Evolutionary conservation across 441 rosid species (phyloP).

Genomic region (Theobroma grandiflorum): DNA sequence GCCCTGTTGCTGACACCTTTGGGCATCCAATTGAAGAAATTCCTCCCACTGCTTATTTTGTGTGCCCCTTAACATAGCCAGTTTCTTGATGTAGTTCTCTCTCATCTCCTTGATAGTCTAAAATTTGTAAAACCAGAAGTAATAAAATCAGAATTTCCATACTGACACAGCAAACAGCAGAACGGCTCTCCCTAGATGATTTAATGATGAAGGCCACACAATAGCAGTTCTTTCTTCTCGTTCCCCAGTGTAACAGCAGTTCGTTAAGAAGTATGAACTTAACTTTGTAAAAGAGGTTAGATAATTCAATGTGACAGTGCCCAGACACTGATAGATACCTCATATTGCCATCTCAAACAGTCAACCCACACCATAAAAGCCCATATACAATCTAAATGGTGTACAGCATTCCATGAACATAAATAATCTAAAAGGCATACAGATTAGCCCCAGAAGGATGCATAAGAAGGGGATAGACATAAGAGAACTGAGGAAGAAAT

Average conservation of each 20-base stretch:
- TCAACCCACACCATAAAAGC: slow-evolving; percentile 16
- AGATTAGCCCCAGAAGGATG: slow-evolving; percentile 1
- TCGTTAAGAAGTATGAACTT: not conserved
- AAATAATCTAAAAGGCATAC: not conserved
- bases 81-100: slow-evolving; percentile 83
- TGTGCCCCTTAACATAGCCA: slow-evolving; percentile 60
- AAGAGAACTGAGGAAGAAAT: not conserved
- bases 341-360: slow-evolving; percentile 25
- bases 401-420: not conserved
- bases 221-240: slow-evolving; percentile 21
- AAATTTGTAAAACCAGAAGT: slow-evolving; percentile 45
- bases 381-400: slow-evolving; percentile 13
- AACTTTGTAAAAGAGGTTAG: slow-evolving; percentile 12
- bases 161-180: slow-evolving; percentile 21
- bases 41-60: slow-evolving; percentile 87
- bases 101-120: slow-evolving; percentile 89
- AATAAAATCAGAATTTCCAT: slow-evolving; percentile 42
- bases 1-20: slow-evolving; percentile 75
- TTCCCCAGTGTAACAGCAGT: slow-evolving; percentile 2
- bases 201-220: slow-evolving; percentile 21
- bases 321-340: slow-evolving; percentile 20
- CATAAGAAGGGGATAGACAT: not conserved
- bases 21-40: slow-evolving; percentile 76
- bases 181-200: not conserved
- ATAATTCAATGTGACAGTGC: slow-evolving; percentile 1